A percentile compares a stretch with the other conserved stretches of the same genome.
These are phyloP conservation scores for Xanthoconium purpureum DNA, from an alignment of 768 basidiomycete species.

Conservation along the genomic window DNA sequence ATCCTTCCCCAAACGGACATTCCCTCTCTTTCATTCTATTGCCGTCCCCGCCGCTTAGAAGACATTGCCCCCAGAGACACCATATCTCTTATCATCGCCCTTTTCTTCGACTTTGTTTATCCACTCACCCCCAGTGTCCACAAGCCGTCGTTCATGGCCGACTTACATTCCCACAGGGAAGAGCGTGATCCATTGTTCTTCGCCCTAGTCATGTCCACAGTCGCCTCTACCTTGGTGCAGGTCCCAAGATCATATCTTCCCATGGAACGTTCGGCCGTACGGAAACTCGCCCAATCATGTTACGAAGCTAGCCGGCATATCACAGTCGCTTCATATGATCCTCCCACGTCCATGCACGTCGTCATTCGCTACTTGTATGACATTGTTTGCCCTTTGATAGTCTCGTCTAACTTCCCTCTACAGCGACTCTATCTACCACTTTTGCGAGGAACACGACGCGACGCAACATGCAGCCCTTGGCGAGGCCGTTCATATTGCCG, in stretches of 20 bases:
- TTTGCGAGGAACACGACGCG: slow-evolving; percentile 84
- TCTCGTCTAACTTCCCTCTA: slow-evolving; percentile 7
- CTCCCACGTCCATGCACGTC: slow-evolving; percentile 79
- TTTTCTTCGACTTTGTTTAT: slow-evolving; percentile 94
- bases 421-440: slow-evolving; percentile 83
- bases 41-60: slow-evolving; percentile 73
- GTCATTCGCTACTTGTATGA: slow-evolving; percentile 87
- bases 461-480: slow-evolving; percentile 87
- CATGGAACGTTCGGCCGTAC: slow-evolving; percentile 81
- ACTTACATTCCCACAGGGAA: slow-evolving; percentile 74
- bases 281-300: slow-evolving; percentile 77
- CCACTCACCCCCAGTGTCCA: slow-evolving; percentile 89
- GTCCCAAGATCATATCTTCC: slow-evolving; percentile 86
- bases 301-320: slow-evolving; percentile 82
- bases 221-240: slow-evolving; percentile 85
- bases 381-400: neutral
- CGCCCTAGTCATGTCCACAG: slow-evolving; percentile 84
- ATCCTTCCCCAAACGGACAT: slow-evolving; percentile 42
- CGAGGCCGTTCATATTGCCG: slow-evolving; percentile 80
- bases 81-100: slow-evolving; percentile 75
- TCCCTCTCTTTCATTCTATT: slow-evolving; percentile 68
- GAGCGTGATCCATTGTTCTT: slow-evolving; percentile 90
- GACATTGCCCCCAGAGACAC: slow-evolving; percentile 80
- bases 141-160: slow-evolving; percentile 90
- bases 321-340: slow-evolving; percentile 77